Base-by-base conservation (phyloP, 345 rosid species). In the Kandelia obovata region DNA sequence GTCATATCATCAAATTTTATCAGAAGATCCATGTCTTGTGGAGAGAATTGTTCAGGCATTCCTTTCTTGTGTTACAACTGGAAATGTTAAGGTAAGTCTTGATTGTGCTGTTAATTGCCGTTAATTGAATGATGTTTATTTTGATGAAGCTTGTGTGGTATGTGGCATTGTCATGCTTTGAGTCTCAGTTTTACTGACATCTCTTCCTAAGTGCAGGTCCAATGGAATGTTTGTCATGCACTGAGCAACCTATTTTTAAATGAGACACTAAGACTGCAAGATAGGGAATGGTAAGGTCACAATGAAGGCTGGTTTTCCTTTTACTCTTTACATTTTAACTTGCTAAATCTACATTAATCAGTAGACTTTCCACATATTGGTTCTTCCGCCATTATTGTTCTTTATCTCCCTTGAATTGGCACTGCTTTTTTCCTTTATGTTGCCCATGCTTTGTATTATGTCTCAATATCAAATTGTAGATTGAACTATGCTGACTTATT, bases 191-290 rank as follows among this genome's bases (percentile, higher is more conserved):
- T 39, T 65, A 15, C 49, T 55, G 52, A 71, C 28, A 21, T 68
- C 58, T 53, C 34, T 65, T n/a, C 62, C 65, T 65, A 70, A 71
- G 25, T 58, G 80, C 89, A 94, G 98, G 98, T 94, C 63, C 97
- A 94, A 56, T 94, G 98, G 98, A 94, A 94, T 84, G 97, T 87
- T 63, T 91, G 98, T 75, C 90, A 91, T 63, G 96, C 97, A 23
- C 76, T 91, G 76, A 89, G 97, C 85, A 88, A 87, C 65, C 85
- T 94, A 66, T 91, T 91, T 77, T 78, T 87, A 64, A 94, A 89
- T 46, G 87, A 88, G 80, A 83, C 98, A 43, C 66, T 91, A 71
- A 79, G 78, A 68, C 85, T 89, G 72, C 91, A 83, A 73, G 87
- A 94, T 66, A 85, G 81, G 91, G 95, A 89, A 65, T 91, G 97